Evolutionary conservation across 148 eudicot genomes (phyloP), one percentile per base, ranked within the genome.

Genomic region (Rhododendron simsii): DNA sequence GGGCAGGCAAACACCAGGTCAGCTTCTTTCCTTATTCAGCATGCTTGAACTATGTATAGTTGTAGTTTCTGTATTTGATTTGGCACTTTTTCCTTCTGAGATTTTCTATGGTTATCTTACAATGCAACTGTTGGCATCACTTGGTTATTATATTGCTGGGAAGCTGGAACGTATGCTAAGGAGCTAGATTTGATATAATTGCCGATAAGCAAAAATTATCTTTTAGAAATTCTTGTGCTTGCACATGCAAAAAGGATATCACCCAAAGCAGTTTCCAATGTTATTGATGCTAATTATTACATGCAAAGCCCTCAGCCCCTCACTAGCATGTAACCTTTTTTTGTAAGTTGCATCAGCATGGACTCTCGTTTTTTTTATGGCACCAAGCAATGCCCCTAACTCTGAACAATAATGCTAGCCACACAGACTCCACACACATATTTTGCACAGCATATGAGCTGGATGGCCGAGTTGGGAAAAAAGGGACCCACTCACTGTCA

Each of bases 1-100:
- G 94, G 63, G 99, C 99, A 28, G 99, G 99, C 85, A 94, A 91
- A 85, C 99, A 97, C 90, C 98, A 95, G 98, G 99, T 96, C 67
- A 87, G 89, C 82, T 26, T 82, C 81, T 81, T 73, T 73, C 23
- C 73, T 80, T 79, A 53, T 74, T 48, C 74, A 65, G 78, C 61
- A 47, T 41, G 73, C 74, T 39, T 47, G 65, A 30, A 67, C 39
- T 26, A 45, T 87, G 0, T 71, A 14, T 84, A 51, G 33, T 35
- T 23, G 41, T 63, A 75, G 11, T 45, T 82, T 8, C 33, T 28
- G 14, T 26, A 45, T 71, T 44, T 48, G 48, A 16, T 86, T 55
- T 21, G 26, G 73, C 20, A 23, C 33, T 16, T 21, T 44, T 50
- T 48, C 21, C 14, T 15, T 18, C 0, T 30, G n/a, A 53, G 44